Evolutionary conservation across 441 rosid species (phyloP), one percentile per base, ranked within the genome.

Genomic region (Cnidoscolus chayamansa): DNA sequence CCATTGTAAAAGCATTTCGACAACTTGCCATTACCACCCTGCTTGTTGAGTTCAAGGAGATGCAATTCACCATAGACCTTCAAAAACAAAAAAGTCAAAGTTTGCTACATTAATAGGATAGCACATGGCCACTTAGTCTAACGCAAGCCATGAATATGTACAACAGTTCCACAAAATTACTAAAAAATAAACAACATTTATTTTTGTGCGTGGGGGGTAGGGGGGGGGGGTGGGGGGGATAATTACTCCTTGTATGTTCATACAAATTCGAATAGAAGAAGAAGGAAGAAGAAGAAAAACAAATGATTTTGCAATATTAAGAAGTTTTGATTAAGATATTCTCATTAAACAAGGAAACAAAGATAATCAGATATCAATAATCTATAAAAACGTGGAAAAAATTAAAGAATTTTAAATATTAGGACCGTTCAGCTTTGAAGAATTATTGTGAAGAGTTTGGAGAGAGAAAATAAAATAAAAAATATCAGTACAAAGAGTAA

Each of bases 1-100:
- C 99, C 99, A 95, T 91, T 10, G 96, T 88, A 84, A 95, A 95
- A 62, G 99, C 99, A 74, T 95, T 95, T 11, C 97, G 90, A 70
- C 97, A 95, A 80, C 99, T 92, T 19, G 97, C 82, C 81, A 92
- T 79, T 35, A 82, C 96, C 70, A 91, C 97, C 80, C 97, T 89
- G 87, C 92, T 90, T 55, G 97, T 85, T 72, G 97, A 86, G 84
- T 92, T 86, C 78, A 91, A 76, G 0, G 99, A 87, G 76, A 95
- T 89, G 83, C 99, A 92, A 67, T 91, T 95, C 77, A 95, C 90
- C 97, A 95, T 88, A 37, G 97, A 88, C 98, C 97, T 95, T 75
- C 65, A 75, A 67, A 59, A 79, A 67, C 60, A 79, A 74, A 65
- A 75, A 19, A 51, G 12, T 2, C 45, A 45, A 6, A 31, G 11